These are phyloP conservation scores for Citropsis articulata DNA, from an alignment of 345 rosid species.

Conservation along the genomic window DNA sequence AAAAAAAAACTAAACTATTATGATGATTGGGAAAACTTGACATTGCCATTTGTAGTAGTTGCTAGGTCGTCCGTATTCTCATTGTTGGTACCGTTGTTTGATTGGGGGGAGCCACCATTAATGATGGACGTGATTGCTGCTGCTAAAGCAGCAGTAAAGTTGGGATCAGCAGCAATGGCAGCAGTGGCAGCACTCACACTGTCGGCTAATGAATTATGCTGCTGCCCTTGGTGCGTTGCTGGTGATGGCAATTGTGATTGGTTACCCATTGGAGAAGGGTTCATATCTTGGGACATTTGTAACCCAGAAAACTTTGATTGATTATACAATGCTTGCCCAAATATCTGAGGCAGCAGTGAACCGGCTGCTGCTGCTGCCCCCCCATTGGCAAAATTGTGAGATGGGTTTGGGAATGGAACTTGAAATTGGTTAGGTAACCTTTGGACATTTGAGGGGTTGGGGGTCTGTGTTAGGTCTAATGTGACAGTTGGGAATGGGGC, in stretches of 20 bases:
- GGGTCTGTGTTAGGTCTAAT: constrained; percentile 67
- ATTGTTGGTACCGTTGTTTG: constrained; percentile 16
- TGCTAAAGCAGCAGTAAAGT: constrained; percentile 67
- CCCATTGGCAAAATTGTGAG: constrained; percentile 19
- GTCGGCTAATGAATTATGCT: constrained; percentile 36
- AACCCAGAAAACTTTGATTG: constrained; percentile 64
- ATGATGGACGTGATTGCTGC: constrained; percentile 63
- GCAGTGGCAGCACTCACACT: constrained; percentile 39
- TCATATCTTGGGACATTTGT: constrained; percentile 51
- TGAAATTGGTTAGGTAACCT: constrained; percentile 39
- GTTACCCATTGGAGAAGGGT: constrained; percentile 29
- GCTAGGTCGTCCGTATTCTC: constrained; percentile 8
- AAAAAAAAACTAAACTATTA: background rate
- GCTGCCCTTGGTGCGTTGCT: constrained; percentile 25
- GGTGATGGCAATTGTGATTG: constrained; percentile 15
- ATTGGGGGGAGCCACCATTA: constrained; percentile 29
- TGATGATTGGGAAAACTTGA: constrained; percentile 22
- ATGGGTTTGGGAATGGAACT: constrained; percentile 39
- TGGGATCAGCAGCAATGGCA: constrained; percentile 56
- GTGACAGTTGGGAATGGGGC: constrained; percentile 98
- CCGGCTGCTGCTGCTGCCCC: constrained; percentile 30
- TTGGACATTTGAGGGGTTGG: constrained; percentile 38
- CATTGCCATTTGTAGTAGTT: constrained; percentile 20
- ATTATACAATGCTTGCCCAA: constrained; percentile 55
- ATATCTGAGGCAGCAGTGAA: constrained; percentile 53